Percentiles rank a stretch among this genome's conserved stretches.
Evolutionary conservation across 73 alveolate genomes (phyloP).

Genomic region (Paramecium octaurelia): DNA sequence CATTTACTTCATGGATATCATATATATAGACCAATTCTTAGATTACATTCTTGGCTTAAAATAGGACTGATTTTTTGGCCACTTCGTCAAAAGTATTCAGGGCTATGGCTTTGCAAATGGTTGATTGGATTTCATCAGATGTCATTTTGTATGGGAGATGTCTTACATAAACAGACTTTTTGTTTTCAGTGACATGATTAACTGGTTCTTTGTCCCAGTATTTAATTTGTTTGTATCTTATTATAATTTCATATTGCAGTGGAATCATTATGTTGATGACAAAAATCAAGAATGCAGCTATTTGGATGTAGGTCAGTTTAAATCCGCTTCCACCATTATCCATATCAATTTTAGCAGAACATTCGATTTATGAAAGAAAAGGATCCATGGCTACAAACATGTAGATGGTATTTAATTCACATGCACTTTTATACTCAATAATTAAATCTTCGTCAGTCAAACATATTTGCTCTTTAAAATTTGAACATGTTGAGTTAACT

Average conservation of each 20-base stretch:
- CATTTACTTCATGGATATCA: conserved; percentile 20
- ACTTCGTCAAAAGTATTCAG: not conserved
- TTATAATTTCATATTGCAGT: not conserved
- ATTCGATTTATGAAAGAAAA: not conserved
- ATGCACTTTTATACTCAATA: not conserved
- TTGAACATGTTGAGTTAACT: not conserved
- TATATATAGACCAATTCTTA: conserved; percentile 16
- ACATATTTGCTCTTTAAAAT: not conserved
- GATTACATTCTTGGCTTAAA: not conserved
- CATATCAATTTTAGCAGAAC: not conserved
- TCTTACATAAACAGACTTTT: conserved; percentile 38
- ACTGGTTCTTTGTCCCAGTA: conserved; percentile 46
- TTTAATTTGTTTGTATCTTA: conserved; percentile 15
- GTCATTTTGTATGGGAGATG: conserved; percentile 50
- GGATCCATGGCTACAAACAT: not conserved
- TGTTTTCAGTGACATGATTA: conserved; percentile 20
- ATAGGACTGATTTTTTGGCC: not conserved
- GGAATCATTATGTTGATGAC: not conserved
- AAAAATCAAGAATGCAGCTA: conserved; percentile 14
- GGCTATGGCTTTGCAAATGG: not conserved
- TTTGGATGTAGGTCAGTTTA: not conserved
- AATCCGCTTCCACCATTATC: not conserved
- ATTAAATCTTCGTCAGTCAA: not conserved
- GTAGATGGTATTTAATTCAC: not conserved
- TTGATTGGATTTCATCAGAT: not conserved